Percentiles rank a stretch among this genome's conserved stretches.
Conservation (phyloP, 164 flowering plant genomes). For the Berberis thunbergii region DNA sequence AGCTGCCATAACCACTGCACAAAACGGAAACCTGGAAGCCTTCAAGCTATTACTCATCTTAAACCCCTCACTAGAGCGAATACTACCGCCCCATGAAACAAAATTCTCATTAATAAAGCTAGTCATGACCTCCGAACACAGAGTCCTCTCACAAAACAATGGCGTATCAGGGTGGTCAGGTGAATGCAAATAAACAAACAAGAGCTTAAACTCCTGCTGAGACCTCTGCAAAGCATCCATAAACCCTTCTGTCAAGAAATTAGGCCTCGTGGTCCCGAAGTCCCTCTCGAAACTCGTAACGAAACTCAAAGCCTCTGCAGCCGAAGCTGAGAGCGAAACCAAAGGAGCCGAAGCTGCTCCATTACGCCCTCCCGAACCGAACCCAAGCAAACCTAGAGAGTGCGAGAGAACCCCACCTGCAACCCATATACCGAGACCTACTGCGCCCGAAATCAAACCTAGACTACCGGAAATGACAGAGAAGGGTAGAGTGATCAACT, state of each 20-base stretch:
- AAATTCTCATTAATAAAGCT: conserved; percentile 89
- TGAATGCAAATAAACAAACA: conserved; percentile 92
- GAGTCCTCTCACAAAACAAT: conserved; percentile 53
- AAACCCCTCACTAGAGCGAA: conserved; percentile 86
- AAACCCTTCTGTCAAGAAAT: conserved; percentile 69
- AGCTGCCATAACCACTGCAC: conserved; percentile 89
- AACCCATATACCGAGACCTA: conserved; percentile 85
- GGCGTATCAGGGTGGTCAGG: conserved; percentile 95
- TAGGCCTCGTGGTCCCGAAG: conserved; percentile 52
- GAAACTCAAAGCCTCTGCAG: conserved; percentile 60
- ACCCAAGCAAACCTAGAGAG: conserved; percentile 54
- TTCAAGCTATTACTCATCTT: conserved; percentile 99
- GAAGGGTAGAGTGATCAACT: conserved; percentile 61
- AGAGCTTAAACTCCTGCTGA: conserved; percentile 50
- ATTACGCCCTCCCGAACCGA: conserved; percentile 17
- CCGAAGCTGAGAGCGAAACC: conserved; percentile 46
- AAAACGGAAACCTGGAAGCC: conserved; percentile 85
- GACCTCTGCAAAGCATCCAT: conserved; percentile 92
- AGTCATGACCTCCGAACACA: conserved; percentile 53
- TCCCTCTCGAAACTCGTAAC: conserved; percentile 70
- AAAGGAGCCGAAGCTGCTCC: conserved; percentile 32
- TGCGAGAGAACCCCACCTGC: conserved; percentile 73
- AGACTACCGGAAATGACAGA: conserved; percentile 72
- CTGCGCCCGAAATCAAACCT: conserved; percentile 76
- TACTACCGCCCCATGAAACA: conserved; percentile 93